Percentiles rank a stretch among this genome's conserved stretches.
Evolutionary conservation across 345 rosid species (phyloP).

Genomic region (Murraya paniculata): DNA sequence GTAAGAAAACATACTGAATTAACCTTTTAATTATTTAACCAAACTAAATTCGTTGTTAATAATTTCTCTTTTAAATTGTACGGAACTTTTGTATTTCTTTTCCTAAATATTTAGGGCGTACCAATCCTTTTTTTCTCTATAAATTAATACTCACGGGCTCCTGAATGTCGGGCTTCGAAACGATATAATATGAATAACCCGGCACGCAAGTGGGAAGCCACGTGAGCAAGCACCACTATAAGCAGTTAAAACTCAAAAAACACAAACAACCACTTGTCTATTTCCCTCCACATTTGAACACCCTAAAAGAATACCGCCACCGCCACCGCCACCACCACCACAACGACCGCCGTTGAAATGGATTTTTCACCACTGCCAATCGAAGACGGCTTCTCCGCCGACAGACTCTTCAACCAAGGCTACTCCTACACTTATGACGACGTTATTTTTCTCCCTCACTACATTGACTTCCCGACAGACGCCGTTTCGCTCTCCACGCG

Average conservation of each 20-base stretch:
- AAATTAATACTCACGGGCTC: too few species aligned
- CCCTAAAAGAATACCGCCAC: background rate
- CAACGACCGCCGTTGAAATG: background rate
- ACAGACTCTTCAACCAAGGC: slow-evolving; percentile 68
- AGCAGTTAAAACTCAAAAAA: background rate
- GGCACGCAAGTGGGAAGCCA: background rate
- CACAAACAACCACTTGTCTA: too few species aligned
- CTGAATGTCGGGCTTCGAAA: too few species aligned
- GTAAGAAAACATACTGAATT: too few species aligned
- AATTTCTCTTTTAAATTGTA: too few species aligned
- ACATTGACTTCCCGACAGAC: slow-evolving; percentile 86
- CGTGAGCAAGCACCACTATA: background rate
- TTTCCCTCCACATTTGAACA: slow-evolving; percentile 21
- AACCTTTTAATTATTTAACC: too few species aligned
- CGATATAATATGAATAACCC: too few species aligned
- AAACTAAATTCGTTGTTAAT: too few species aligned
- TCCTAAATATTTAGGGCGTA: too few species aligned
- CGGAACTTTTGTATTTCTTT: too few species aligned
- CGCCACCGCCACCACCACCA: background rate
- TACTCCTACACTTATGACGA: slow-evolving; percentile 91
- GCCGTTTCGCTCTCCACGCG: slow-evolving; percentile 70
- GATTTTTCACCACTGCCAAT: slow-evolving; percentile 18
- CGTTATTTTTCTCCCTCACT: slow-evolving; percentile 85
- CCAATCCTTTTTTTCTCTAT: too few species aligned
- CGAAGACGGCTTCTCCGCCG: slow-evolving; percentile 69